These are phyloP conservation scores for Rhodotorula sp. DNA, from an alignment of 1,284 basidiomycete genomes.

Conservation along the genomic window DNA sequence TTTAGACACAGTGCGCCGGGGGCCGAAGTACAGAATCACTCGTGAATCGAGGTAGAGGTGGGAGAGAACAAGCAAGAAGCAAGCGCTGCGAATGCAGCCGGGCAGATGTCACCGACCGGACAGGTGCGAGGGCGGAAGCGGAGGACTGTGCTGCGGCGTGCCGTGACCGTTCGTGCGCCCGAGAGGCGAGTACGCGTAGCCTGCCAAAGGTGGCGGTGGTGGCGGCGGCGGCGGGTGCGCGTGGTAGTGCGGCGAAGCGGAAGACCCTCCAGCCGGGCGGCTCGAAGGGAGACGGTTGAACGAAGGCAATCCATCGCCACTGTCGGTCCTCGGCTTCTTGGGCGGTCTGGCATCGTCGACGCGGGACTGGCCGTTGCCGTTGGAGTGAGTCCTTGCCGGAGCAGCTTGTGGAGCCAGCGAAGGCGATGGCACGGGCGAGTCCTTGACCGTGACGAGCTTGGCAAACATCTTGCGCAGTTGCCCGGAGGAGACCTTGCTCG, in stretches of 20 bases:
- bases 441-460: slow-evolving; percentile 14
- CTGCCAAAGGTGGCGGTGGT: neutral
- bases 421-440: slow-evolving; percentile 12
- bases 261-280: neutral
- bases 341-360: slow-evolving; percentile 8
- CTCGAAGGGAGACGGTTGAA: slow-evolving; percentile 17
- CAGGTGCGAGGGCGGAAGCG: neutral
- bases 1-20: too few species aligned
- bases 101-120: neutral
- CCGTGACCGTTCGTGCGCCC: neutral
- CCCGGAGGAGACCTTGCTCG: slow-evolving; percentile 13
- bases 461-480: slow-evolving; percentile 30
- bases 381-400: neutral
- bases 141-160: neutral
- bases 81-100: too few species aligned
- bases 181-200: neutral
- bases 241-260: neutral
- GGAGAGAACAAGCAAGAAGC: too few species aligned
- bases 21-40: too few species aligned
- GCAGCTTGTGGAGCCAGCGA: neutral
- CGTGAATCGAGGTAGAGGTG: too few species aligned
- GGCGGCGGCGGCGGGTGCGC: neutral
- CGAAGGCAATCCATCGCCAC: slow-evolving; percentile 3
- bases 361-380: neutral
- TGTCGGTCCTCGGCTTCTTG: slow-evolving; percentile 20